Base-by-base conservation (phyloP, 371 early-diverging fungal genomes). In the Mortierella sp. region DNA sequence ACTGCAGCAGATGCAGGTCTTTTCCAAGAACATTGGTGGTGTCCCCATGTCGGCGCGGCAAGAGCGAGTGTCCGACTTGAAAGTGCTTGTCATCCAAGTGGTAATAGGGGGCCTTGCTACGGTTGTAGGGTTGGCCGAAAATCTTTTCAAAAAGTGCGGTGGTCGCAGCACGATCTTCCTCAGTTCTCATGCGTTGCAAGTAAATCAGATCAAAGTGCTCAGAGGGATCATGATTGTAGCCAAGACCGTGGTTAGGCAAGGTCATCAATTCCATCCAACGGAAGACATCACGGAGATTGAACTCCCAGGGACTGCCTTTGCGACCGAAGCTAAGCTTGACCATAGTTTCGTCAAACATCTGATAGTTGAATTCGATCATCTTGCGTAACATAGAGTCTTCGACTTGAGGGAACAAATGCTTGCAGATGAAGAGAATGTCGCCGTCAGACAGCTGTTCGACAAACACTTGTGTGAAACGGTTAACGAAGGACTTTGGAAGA, bases 401-500 rank as follows among this genome's bases (percentile, higher is more conserved):
- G 28, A 93, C 85, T 52, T 89, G 86, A 22, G 94, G 89, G 85
- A 93, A 94, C 45, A 94, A 70, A 68, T 88, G 88, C 62, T 87
- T 77, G 70, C 93, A 90, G 73, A 98, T 97, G 60, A 91, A 90
- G 37, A 88, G 84, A 65, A 97, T 85, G 83, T 99, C 99, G 22
- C 89, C 88, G 14, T 90, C 88, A 2, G 84, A 86, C 54, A 99
- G 86, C 28, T 93, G 93, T 39, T 96, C 96, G 52, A 99, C 93
- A 81, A 95, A 95, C 28, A 99, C 97, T 68, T 93, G 95, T 0
- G 98, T 96, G 86, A 99, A 99, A 47, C 99, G 92, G 84, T 99
- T 99, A 59, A 98, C 91, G 86, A 99, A 99, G 20, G 97, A 97
- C 72, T 96, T 96, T 16, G 99, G 99, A 26, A 99, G 90, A 47